phyloP scores from a whole-genome alignment of 176 grass and related monocot genomes.

The Lolium rigidum region DNA sequence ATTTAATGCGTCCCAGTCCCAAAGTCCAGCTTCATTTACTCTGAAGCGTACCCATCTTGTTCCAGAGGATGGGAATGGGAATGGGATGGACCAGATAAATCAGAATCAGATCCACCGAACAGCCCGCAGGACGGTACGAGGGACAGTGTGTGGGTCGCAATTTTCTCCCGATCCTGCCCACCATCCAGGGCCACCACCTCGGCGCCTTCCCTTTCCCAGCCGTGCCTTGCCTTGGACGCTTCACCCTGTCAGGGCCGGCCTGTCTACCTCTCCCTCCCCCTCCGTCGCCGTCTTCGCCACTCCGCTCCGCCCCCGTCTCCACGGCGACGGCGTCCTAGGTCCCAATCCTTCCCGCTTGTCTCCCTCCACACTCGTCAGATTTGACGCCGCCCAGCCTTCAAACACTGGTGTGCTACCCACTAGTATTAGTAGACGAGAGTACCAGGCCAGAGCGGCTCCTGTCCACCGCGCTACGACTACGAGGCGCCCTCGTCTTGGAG shows the following conservation, averaged over 20 bases:
- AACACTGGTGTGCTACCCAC: no score
- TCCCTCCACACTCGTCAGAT: neutral
- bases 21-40: no score
- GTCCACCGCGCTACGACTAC: neutral
- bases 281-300: conserved; percentile 9
- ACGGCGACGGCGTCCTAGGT: neutral
- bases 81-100: no score
- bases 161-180: no score
- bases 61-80: no score
- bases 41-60: no score
- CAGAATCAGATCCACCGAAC: no score
- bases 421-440: neutral
- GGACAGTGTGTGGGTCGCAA: no score
- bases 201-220: neutral
- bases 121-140: no score
- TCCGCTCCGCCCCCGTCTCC: conserved; percentile 14
- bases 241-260: neutral
- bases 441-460: neutral
- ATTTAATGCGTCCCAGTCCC: no score
- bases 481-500: conserved; percentile 41
- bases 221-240: conserved; percentile 47
- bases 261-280: neutral
- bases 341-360: neutral
- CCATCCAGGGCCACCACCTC: neutral
- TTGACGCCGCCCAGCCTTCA: neutral